These are phyloP conservation scores for Tetracladium setigerum DNA, from an alignment of 495 filamentous ascomycete species.

Conservation along the genomic window DNA sequence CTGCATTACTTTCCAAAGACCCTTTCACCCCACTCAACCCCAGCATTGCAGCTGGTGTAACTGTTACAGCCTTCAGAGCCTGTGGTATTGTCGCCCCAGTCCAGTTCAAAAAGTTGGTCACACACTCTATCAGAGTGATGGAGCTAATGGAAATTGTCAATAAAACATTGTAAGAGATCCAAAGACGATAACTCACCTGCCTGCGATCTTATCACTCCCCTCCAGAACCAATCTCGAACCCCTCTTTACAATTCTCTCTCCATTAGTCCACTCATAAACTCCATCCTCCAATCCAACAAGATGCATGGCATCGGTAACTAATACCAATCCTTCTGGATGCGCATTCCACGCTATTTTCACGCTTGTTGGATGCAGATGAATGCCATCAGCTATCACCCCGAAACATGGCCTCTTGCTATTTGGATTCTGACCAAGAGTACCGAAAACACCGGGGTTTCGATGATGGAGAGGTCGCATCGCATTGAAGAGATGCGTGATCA, in stretches of 20 bases:
- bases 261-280: slow-evolving; percentile 72
- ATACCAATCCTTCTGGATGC: slow-evolving; percentile 54
- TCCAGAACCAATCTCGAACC: slow-evolving; percentile 60
- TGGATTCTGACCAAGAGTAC: slow-evolving; percentile 50
- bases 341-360: slow-evolving; percentile 56
- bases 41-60: slow-evolving; percentile 66
- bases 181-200: slow-evolving; percentile 33
- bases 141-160: slow-evolving; percentile 33
- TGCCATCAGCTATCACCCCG: slow-evolving; percentile 59
- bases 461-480: slow-evolving; percentile 82
- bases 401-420: slow-evolving; percentile 46
- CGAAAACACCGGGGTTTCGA: slow-evolving; percentile 78
- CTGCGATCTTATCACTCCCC: slow-evolving; percentile 66
- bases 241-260: slow-evolving; percentile 58
- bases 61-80: slow-evolving; percentile 63
- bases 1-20: slow-evolving; percentile 55
- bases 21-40: slow-evolving; percentile 62
- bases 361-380: slow-evolving; percentile 57
- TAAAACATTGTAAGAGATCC: too few relatives aligned
- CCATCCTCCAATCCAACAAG: slow-evolving; percentile 66
- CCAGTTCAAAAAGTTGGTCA: slow-evolving; percentile 73
- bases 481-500: slow-evolving; percentile 89
- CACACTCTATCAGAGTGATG: slow-evolving; percentile 68
- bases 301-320: slow-evolving; percentile 64
- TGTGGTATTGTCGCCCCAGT: slow-evolving; percentile 53